Base-by-base conservation (phyloP, 768 basidiomycete species). In the Kwoniella shandongensis region DNA sequence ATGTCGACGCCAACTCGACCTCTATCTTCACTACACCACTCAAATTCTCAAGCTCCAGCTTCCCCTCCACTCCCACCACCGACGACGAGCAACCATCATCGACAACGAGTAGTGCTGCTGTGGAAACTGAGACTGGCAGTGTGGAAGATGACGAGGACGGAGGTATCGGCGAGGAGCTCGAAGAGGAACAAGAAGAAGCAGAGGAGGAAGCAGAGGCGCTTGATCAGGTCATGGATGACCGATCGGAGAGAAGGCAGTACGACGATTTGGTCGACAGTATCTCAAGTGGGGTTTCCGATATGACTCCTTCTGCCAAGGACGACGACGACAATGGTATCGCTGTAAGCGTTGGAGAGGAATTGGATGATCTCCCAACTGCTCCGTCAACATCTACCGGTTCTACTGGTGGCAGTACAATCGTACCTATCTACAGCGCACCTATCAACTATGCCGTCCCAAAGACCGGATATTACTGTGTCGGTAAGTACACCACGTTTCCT, bases 391-490 rank as follows among this genome's bases (percentile, higher is more conserved):
- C 48, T 8, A 46, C 55, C 13, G 46, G 40, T 42, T 26, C 22
- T 22, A 22, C 38, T 10, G 38, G 26, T 27, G 44, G 32, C 2
- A 36, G 32, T 10, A 25, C 35, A 6, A 51, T 15, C 13, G 67
- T 73, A 8, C 61, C 60, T 4, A 54, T 62, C 18, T 93, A 92
- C 69, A 77, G 77, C 0, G 81, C 81, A 26, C 86, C 91, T 1
- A 89, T 94, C 64, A 85, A 85, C 46, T 97, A 98, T 75, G 76
- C 81, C 22, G 89, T 98, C 22, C 79, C 80, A 25, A 88, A 87
- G 75, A 92, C 90, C 1, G 96, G 94, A 1, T 97, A 96, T 74
- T 98, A 96, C 75, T 98, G 94, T 75, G 86, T 94, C 62, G 92
- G 93, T 87, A 74, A 77, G 89, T 70, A 29, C 35, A 13, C 5